phyloP scores from a whole-genome alignment of 1,139 yeast genomes.

The Debaryomyces singareniensis region DNA sequence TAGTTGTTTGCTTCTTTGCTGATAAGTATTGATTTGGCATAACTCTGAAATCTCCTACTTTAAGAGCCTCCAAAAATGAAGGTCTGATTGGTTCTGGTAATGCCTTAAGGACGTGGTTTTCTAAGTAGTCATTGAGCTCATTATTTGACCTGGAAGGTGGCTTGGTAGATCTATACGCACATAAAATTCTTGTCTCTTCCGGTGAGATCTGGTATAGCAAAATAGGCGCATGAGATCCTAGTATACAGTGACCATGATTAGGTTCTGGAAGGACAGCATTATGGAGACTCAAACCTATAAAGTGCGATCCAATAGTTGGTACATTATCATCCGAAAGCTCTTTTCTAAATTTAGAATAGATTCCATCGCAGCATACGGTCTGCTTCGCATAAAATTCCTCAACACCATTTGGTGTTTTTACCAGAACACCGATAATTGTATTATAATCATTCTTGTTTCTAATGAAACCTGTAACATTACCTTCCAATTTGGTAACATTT shows the following conservation, averaged over 20 bases:
- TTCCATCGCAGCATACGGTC: conserved; percentile 87
- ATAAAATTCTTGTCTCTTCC: conserved; percentile 76
- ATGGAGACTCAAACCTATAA: conserved; percentile 73
- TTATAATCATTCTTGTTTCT: conserved; percentile 41
- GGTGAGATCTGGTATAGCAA: conserved; percentile 82
- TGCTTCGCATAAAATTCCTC: conserved; percentile 48
- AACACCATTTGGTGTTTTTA: conserved; percentile 19
- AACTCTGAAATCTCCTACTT: conserved; percentile 52
- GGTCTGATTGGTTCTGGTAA: conserved; percentile 64
- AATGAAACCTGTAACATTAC: conserved; percentile 65
- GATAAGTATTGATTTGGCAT: conserved; percentile 95
- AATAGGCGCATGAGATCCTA: conserved; percentile 84
- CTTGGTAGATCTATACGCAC: conserved; percentile 74
- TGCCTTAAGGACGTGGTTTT: conserved; percentile 53
- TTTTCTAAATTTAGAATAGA: conserved; percentile 86
- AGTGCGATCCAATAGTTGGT: conserved; percentile 74
- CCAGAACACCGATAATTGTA: conserved; percentile 64
- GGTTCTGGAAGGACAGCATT: conserved; percentile 69
- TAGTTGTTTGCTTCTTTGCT: conserved; percentile 55
- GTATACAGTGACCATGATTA: conserved; percentile 82
- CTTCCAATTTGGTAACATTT: conserved; percentile 74
- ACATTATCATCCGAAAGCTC: conserved; percentile 50
- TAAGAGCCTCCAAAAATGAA: conserved; percentile 47
- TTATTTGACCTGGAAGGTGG: conserved; percentile 63
- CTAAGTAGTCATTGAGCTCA: conserved; percentile 57